Conservation (phyloP, 345 rosid genomes). For the Murraya koenigii region DNA sequence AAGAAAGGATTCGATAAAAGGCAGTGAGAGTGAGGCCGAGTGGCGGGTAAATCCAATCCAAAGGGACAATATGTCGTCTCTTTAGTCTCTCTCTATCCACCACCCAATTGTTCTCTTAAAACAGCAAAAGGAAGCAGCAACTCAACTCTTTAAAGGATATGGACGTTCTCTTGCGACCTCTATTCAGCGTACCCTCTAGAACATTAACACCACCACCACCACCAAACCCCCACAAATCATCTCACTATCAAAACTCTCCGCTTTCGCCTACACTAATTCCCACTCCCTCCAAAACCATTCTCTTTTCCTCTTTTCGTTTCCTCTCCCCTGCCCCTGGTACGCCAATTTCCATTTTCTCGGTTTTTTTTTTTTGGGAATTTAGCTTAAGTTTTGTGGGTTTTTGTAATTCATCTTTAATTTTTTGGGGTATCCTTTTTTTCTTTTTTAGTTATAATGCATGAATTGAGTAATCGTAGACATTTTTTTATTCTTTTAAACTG, state of each 20-base stretch:
- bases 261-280: background rate
- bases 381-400: background rate
- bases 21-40: no score
- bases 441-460: no score
- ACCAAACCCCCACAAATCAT: no score
- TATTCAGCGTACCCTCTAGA: background rate
- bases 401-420: background rate
- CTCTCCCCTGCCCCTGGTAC: constrained; percentile 28
- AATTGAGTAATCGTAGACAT: no score
- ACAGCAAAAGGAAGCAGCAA: no score
- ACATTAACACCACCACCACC: background rate
- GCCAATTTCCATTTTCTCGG: background rate
- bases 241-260: background rate
- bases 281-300: background rate
- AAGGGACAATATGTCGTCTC: no score
- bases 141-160: background rate
- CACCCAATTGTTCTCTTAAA: no score
- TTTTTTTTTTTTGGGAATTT: background rate
- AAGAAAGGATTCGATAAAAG: no score
- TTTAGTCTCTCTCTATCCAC: no score
- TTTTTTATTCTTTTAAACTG: background rate
- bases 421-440: background rate
- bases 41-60: no score
- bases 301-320: background rate
- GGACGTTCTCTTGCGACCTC: constrained; percentile 11